These are phyloP conservation scores for Rhizopus delemar DNA, from an alignment of 371 early-diverging fungal genomes.

Conservation along the genomic window DNA sequence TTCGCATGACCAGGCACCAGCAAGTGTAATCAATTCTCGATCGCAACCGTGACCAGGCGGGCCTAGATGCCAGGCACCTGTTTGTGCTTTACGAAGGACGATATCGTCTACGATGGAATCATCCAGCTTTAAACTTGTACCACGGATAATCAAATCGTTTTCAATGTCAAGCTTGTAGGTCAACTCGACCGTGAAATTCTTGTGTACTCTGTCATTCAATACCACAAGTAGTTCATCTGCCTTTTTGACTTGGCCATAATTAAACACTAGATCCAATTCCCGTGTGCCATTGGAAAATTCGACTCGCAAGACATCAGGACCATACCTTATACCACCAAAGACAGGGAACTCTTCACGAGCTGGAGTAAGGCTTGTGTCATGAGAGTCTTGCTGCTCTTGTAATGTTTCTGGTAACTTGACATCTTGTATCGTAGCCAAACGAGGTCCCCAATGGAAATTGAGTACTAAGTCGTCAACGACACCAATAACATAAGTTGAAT, in stretches of 20 bases:
- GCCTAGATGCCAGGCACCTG: slow-evolving; percentile 44
- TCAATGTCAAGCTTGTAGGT: slow-evolving; percentile 32
- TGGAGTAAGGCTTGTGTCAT: slow-evolving; percentile 37
- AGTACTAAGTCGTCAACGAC: slow-evolving; percentile 20
- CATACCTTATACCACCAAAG: slow-evolving; percentile 46
- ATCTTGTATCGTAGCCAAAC: slow-evolving; percentile 24
- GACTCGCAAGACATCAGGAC: slow-evolving; percentile 28
- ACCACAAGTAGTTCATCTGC: slow-evolving; percentile 13
- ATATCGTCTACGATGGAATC: background rate
- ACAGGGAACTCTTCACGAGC: slow-evolving; percentile 43
- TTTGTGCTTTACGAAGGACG: slow-evolving; percentile 22
- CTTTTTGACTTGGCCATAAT: background rate
- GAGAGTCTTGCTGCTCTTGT: slow-evolving; percentile 18
- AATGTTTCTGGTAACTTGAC: slow-evolving; percentile 10
- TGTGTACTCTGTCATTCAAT: slow-evolving; percentile 22
- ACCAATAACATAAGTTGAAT: slow-evolving; percentile 39
- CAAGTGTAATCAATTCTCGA: slow-evolving; percentile 33
- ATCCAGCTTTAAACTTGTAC: slow-evolving; percentile 1
- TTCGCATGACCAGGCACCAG: slow-evolving; percentile 45
- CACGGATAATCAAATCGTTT: slow-evolving; percentile 34
- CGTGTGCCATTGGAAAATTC: slow-evolving; percentile 33
- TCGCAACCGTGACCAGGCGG: slow-evolving; percentile 15
- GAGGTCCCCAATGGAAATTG: slow-evolving; percentile 44
- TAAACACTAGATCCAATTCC: slow-evolving; percentile 30
- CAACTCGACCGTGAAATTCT: slow-evolving; percentile 22